Evolutionary conservation across 305 asterid species (phyloP).

Genomic region (Euphrasia arctica): DNA sequence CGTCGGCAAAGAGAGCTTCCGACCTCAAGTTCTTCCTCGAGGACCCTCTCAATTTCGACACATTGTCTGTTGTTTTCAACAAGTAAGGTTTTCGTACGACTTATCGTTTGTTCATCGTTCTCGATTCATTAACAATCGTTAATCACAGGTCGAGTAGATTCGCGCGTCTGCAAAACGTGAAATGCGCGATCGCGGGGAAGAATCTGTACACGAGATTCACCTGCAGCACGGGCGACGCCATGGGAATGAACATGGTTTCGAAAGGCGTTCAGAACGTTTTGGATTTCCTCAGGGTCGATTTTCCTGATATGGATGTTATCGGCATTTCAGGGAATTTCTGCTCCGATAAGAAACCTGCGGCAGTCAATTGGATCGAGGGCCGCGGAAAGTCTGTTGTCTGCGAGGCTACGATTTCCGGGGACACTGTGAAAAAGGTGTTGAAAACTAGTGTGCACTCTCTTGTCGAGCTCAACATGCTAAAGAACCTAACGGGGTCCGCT

Average conservation of each 20-base stretch:
- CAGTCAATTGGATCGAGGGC: slow-evolving; percentile 82
- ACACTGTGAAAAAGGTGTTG: slow-evolving; percentile 53
- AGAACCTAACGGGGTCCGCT: slow-evolving; percentile 30
- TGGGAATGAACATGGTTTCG: background rate
- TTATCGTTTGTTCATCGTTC: slow-evolving; percentile 37
- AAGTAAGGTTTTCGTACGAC: slow-evolving; percentile 36
- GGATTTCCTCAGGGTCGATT: background rate
- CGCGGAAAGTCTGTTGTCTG: slow-evolving; percentile 31
- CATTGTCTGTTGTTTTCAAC: slow-evolving; percentile 58
- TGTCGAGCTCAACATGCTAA: slow-evolving; percentile 82
- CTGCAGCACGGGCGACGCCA: background rate
- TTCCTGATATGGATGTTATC: background rate
- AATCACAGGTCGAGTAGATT: background rate
- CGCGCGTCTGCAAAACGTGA: background rate
- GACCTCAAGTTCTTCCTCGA: no score
- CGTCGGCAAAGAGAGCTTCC: no score
- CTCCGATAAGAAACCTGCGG: slow-evolving; percentile 27
- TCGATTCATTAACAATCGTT: slow-evolving; percentile 35
- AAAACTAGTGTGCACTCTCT: slow-evolving; percentile 57
- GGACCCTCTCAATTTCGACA: slow-evolving; percentile 19
- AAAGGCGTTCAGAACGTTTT: background rate
- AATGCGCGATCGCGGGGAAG: background rate
- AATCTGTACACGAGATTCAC: background rate
- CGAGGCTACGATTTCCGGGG: slow-evolving; percentile 42
- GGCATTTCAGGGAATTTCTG: background rate